phyloP scores from a whole-genome alignment of 257 asterid species.

The Solanum boliviense region DNA sequence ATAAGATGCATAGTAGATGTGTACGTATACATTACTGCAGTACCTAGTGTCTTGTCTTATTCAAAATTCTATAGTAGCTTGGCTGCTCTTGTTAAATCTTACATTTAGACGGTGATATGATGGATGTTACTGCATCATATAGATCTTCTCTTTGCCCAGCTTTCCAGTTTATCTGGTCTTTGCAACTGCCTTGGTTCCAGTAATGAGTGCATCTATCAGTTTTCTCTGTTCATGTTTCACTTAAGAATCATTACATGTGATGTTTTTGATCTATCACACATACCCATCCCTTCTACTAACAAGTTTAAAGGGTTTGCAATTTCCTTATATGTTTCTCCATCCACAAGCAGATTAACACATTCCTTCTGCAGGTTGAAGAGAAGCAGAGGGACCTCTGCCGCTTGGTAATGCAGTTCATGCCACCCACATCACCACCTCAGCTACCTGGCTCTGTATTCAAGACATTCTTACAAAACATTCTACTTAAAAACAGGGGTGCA shows the following conservation, averaged over 20 bases:
- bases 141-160: background rate
- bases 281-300: background rate
- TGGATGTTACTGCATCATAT: background rate
- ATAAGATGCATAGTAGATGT: background rate
- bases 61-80: background rate
- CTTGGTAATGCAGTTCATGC: constrained; percentile 81
- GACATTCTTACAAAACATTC: constrained; percentile 67
- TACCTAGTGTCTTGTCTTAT: background rate
- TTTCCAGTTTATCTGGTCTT: background rate
- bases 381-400: constrained; percentile 92
- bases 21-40: background rate
- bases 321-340: constrained; percentile 3
- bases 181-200: background rate
- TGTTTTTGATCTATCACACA: background rate
- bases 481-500: constrained; percentile 92
- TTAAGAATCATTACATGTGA: background rate
- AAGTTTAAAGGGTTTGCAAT: background rate
- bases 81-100: background rate
- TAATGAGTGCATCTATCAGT: background rate
- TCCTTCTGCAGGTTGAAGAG: constrained; percentile 67
- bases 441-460: constrained; percentile 85
- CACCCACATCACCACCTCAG: constrained; percentile 66
- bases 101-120: background rate
- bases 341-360: background rate
- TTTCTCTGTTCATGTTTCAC: background rate